Percentiles rank a stretch among this genome's conserved stretches.
phyloP scores from a whole-genome alignment of 2,329 filamentous ascomycete genomes.

The Trichoderma gracile region DNA sequence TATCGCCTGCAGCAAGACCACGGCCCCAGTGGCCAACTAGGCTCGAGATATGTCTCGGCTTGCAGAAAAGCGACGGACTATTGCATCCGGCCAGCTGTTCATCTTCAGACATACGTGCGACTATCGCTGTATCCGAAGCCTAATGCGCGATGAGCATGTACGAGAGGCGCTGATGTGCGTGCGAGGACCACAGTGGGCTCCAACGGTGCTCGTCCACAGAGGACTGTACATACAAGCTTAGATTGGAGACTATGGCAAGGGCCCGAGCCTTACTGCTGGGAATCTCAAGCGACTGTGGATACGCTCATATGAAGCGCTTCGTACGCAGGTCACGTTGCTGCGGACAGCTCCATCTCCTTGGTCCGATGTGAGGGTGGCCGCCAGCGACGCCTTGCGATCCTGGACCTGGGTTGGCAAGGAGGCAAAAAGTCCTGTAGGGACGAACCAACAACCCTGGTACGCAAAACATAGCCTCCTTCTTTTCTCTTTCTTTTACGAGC shows the following conservation, averaged over 20 bases:
- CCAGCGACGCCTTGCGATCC: background rate
- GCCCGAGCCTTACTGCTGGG: background rate
- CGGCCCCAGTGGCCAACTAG: constrained; percentile 4
- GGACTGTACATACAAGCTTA: background rate
- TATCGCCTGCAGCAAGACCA: background rate
- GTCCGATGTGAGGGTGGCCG: constrained; percentile 10
- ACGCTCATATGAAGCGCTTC: background rate
- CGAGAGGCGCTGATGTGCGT: background rate
- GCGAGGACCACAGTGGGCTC: background rate
- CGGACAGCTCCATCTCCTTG: background rate
- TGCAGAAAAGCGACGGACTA: background rate
- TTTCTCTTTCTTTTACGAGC: background rate
- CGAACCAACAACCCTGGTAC: constrained; percentile 17
- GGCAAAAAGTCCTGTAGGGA: constrained; percentile 10
- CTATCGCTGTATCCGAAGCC: background rate
- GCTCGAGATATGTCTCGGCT: constrained; percentile 3
- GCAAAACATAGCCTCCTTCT: background rate
- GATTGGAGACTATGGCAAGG: background rate
- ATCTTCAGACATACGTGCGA: constrained; percentile 19
- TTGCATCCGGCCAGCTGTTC: background rate
- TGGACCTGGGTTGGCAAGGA: background rate
- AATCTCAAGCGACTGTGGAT: constrained; percentile 1
- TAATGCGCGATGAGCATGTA: background rate
- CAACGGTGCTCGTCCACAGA: background rate
- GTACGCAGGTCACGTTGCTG: constrained; percentile 5